Evolutionary conservation across 345 rosid species (phyloP).

Genomic region (Lumnitzera racemosa): DNA sequence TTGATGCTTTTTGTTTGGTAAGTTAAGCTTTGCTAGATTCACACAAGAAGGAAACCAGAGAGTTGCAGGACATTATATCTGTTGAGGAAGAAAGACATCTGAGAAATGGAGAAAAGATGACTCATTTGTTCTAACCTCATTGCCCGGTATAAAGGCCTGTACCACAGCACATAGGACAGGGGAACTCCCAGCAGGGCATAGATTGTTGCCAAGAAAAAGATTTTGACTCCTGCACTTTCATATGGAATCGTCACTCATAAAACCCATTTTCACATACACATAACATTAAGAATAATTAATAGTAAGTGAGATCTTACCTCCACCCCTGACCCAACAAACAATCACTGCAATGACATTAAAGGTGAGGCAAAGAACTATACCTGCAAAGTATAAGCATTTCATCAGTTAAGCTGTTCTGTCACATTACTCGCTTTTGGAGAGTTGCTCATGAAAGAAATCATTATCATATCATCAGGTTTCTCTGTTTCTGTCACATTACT

Average conservation of each 20-base stretch:
- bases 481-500: neutral
- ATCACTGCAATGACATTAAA: conserved; percentile 78
- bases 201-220: conserved; percentile 82
- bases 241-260: too few species aligned
- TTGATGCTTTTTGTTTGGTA: too few species aligned
- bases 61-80: neutral
- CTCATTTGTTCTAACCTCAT: conserved; percentile 52
- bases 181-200: conserved; percentile 84
- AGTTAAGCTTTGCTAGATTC: neutral
- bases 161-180: conserved; percentile 88
- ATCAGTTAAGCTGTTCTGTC: neutral
- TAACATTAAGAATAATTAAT: neutral
- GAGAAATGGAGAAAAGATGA: neutral
- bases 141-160: conserved; percentile 94
- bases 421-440: too few species aligned
- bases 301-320: conserved; percentile 47
- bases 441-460: neutral
- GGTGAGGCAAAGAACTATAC: conserved; percentile 76
- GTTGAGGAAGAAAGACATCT: too few species aligned
- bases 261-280: too few species aligned
- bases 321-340: conserved; percentile 88
- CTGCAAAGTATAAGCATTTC: conserved; percentile 32
- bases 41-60: neutral
- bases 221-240: conserved; percentile 56
- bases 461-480: neutral